phyloP scores from a whole-genome alignment of 108 stramenopile species.

The Cyclotella baltica region DNA sequence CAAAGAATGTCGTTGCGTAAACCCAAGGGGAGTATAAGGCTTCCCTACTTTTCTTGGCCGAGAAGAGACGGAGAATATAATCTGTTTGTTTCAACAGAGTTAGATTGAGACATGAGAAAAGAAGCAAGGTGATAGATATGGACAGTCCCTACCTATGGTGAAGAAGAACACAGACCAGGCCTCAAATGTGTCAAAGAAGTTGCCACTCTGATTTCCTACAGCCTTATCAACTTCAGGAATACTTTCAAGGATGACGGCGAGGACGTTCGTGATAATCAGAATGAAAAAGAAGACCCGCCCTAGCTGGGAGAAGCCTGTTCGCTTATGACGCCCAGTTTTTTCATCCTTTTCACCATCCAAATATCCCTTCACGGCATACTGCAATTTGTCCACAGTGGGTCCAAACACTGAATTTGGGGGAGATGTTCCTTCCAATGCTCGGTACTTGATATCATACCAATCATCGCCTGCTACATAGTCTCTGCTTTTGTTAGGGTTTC shows the following conservation, averaged over 20 bases:
- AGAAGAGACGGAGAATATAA: slow-evolving; percentile 82
- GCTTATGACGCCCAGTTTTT: slow-evolving; percentile 42
- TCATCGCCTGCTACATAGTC: slow-evolving; percentile 74
- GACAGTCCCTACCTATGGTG: slow-evolving; percentile 49
- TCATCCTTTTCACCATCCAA: slow-evolving; percentile 67
- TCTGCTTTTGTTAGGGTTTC: slow-evolving; percentile 19
- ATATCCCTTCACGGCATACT: slow-evolving; percentile 69
- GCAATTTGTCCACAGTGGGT: slow-evolving; percentile 65
- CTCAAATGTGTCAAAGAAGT: slow-evolving; percentile 86
- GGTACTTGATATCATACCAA: slow-evolving; percentile 78
- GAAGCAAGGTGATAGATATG: neutral
- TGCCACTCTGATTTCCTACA: slow-evolving; percentile 74
- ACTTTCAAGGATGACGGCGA: slow-evolving; percentile 83
- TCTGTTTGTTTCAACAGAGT: slow-evolving; percentile 37
- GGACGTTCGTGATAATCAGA: slow-evolving; percentile 83
- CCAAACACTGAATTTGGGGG: slow-evolving; percentile 73
- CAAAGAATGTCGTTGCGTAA: slow-evolving; percentile 90
- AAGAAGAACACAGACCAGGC: slow-evolving; percentile 84
- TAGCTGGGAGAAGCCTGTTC: slow-evolving; percentile 49
- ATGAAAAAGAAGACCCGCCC: slow-evolving; percentile 72
- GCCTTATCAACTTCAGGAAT: slow-evolving; percentile 72
- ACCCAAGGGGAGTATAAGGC: slow-evolving; percentile 77
- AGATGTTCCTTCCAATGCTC: slow-evolving; percentile 56
- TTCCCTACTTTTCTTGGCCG: slow-evolving; percentile 86
- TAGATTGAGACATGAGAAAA: neutral